Conservation (phyloP, 2,329 filamentous ascomycete genomes). For the Didymella keratinophila region DNA sequence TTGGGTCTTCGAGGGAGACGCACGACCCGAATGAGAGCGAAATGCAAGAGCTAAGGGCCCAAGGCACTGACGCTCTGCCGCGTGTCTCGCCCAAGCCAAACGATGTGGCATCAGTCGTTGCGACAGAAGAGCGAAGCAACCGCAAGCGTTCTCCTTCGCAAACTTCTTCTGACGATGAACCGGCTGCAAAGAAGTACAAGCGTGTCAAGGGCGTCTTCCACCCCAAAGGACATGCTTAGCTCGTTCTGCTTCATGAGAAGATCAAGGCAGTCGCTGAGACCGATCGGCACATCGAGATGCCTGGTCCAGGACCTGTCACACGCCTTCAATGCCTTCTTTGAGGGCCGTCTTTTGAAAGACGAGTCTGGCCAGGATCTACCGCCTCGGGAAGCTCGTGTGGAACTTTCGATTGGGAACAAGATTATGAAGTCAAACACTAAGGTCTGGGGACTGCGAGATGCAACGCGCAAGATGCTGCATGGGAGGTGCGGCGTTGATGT, state of each 20-base stretch:
- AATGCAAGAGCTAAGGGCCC: background rate
- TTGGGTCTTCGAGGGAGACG: background rate
- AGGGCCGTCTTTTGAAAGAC: background rate
- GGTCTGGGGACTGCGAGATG: background rate
- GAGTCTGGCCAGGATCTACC: background rate
- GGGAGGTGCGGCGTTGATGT: background rate
- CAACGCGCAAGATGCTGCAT: background rate
- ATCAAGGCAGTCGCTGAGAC: background rate
- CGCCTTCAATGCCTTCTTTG: background rate
- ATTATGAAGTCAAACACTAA: background rate
- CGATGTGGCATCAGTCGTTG: background rate
- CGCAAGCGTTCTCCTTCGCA: background rate
- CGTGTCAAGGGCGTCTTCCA: background rate
- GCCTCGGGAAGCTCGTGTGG: background rate
- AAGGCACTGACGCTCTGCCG: background rate
- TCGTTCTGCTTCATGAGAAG: background rate
- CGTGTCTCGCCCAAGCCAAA: background rate
- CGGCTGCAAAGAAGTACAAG: background rate
- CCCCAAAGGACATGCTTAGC: background rate
- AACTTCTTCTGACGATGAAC: background rate
- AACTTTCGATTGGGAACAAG: background rate
- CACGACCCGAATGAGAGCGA: background rate
- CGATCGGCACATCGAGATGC: background rate
- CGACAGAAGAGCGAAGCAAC: background rate
- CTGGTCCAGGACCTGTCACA: background rate